These are phyloP conservation scores for Candida sakaeoensis DNA, from an alignment of 805 yeast species.

Conservation along the genomic window DNA sequence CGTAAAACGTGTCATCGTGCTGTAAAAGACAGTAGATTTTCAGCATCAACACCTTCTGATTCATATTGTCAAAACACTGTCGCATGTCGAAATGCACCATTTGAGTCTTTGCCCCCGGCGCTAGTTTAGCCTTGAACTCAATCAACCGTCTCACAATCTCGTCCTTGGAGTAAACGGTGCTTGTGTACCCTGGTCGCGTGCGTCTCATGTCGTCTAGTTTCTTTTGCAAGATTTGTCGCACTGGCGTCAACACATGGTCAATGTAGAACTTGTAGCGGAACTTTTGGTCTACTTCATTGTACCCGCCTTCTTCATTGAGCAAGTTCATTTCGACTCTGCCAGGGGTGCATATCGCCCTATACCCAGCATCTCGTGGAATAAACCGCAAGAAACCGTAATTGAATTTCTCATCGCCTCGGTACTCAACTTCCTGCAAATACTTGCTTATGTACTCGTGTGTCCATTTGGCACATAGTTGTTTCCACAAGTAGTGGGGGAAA, in stretches of 20 bases:
- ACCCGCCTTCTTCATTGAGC: background rate
- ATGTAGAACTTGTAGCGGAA: conserved; percentile 26
- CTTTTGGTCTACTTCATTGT: conserved; percentile 19
- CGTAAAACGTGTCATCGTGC: conserved; percentile 18
- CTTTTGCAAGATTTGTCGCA: conserved; percentile 20
- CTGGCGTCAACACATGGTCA: conserved; percentile 41
- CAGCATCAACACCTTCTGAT: conserved; percentile 39
- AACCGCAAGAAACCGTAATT: conserved; percentile 43
- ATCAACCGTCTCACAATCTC: conserved; percentile 42
- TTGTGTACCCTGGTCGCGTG: conserved; percentile 12
- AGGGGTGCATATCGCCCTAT: conserved; percentile 61
- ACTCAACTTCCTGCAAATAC: conserved; percentile 23
- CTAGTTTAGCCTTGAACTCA: conserved; percentile 29
- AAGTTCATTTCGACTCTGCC: background rate
- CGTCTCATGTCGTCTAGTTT: conserved; percentile 6
- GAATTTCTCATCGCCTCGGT: conserved; percentile 3
- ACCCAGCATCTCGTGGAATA: conserved; percentile 59
- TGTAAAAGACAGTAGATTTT: conserved; percentile 29
- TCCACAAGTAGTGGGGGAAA: conserved; percentile 63
- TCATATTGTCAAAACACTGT: conserved; percentile 73
- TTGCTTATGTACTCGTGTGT: conserved; percentile 37
- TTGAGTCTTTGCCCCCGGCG: conserved; percentile 31
- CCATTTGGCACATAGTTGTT: conserved; percentile 37
- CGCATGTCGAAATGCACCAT: conserved; percentile 72
- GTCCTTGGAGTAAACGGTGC: conserved; percentile 37